Conservation (phyloP, 2,329 filamentous ascomycete species). For the Zasmidium citrigriseum region DNA sequence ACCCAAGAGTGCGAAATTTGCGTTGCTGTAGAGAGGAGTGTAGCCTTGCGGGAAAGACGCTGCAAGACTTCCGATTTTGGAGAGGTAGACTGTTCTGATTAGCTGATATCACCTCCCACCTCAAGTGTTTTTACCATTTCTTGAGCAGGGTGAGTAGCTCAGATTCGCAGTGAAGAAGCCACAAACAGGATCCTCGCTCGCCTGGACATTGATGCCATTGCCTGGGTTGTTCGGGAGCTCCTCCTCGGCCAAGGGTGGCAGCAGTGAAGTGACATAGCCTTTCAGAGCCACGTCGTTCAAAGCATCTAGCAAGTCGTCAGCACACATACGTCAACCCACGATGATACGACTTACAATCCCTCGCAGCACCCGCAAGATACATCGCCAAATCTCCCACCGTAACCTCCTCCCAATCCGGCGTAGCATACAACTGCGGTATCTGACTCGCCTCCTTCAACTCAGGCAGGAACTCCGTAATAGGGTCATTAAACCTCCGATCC, state of each 20-base stretch:
- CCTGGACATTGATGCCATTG: slow-evolving; percentile 9
- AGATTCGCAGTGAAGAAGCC: slow-evolving; percentile 15
- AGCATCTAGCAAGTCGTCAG: slow-evolving; percentile 10
- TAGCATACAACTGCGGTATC: slow-evolving; percentile 34
- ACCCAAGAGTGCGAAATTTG: slow-evolving; percentile 19
- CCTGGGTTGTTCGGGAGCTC: slow-evolving; percentile 40
- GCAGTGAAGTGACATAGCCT: slow-evolving; percentile 12
- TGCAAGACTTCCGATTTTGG: slow-evolving; percentile 9
- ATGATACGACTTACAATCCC: slow-evolving; percentile 15
- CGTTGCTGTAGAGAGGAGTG: slow-evolving; percentile 24
- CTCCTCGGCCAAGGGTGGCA: background rate
- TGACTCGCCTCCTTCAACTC: slow-evolving; percentile 33
- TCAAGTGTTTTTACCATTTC: slow-evolving; percentile 1
- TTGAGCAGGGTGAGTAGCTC: slow-evolving; percentile 12
- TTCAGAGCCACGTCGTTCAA: slow-evolving; percentile 17
- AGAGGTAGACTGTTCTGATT: slow-evolving; percentile 8
- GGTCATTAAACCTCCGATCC: slow-evolving; percentile 24
- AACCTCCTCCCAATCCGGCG: slow-evolving; percentile 50
- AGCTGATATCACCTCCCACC: background rate
- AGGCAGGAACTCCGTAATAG: slow-evolving; percentile 50
- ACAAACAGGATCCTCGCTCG: slow-evolving; percentile 16
- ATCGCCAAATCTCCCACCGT: slow-evolving; percentile 49
- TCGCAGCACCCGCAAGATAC: slow-evolving; percentile 47
- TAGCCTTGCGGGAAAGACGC: slow-evolving; percentile 17
- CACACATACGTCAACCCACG: background rate